Evolutionary conservation across 768 basidiomycete genomes (phyloP), one percentile per base, ranked within the genome.

Genomic region (Clavulina sp.): DNA sequence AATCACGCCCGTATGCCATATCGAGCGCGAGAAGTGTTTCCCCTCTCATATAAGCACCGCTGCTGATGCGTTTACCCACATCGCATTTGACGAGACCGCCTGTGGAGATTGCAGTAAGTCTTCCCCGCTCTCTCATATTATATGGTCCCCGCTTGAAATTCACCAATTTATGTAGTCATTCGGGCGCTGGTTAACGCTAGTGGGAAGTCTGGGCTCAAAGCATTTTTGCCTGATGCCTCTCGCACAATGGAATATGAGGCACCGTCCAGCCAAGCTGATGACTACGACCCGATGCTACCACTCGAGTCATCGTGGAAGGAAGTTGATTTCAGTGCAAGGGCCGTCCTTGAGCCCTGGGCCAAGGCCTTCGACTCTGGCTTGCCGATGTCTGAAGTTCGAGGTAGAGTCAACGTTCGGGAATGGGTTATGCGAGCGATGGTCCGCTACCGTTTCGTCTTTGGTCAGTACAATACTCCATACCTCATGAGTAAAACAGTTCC

Each of bases 51-150:
- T 43, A 2, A 21, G 33, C 2, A 44, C 50, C 28, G 54, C 58
- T 13, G 49, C 44, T 5, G 54, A 50, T 3, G 31, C 57, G 5
- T 58, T 64, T 50, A 55, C 46, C 29, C 51, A 58, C 4, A 44
- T 63, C 13, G 60, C 62, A 0, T 62, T 59, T 48, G 54, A 16
- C 57, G 21, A 24, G 46, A 5, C 49, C 54, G 2, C 34, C 24
- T 63, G 62, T 51, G 63, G 63, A 4, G 62, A 63, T 32, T 60
- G 61, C 29, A 48, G 54, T 56, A 49, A 36, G 54, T 56, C 16
- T 3, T 19, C 6, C 46, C 24, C 9, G 9, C 1, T 46, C 43
- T 9, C 26, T 9, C 9, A 16, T 46, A 13, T 46, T 46, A 46
- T 46, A 9, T 0, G 26, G 24, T 1, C 26, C 16, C 16, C 26